A percentile compares a stretch with the other conserved stretches of the same genome.
Evolutionary conservation across 495 filamentous ascomycete genomes (phyloP).

Genomic region (Penicillium canariense): DNA sequence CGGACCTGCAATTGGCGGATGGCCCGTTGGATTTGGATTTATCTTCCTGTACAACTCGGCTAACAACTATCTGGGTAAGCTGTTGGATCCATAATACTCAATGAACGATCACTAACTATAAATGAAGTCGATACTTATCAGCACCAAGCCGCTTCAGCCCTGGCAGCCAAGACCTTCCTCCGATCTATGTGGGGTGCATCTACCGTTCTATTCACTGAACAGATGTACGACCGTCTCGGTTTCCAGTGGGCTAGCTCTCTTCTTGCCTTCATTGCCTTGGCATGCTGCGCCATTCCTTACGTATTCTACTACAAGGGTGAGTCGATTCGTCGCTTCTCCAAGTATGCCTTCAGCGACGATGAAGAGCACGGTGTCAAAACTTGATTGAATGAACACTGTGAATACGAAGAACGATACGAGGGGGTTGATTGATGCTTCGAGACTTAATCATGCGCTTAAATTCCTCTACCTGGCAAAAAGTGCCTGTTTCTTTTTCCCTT

Average conservation of each 20-base stretch:
- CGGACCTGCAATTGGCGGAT: slow-evolving; percentile 69
- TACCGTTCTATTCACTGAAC: slow-evolving; percentile 72
- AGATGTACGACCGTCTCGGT: slow-evolving; percentile 72
- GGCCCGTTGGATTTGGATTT: slow-evolving; percentile 79
- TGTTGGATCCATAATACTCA: background rate
- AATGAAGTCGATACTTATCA: slow-evolving; percentile 73
- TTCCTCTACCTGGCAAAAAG: background rate
- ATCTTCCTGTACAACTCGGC: slow-evolving; percentile 84
- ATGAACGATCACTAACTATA: slow-evolving; percentile 13
- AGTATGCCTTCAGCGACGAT: slow-evolving; percentile 63
- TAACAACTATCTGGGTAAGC: slow-evolving; percentile 68
- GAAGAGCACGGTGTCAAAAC: slow-evolving; percentile 38
- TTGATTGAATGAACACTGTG: slow-evolving; percentile 5
- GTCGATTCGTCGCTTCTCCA: slow-evolving; percentile 59
- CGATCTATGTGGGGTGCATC: slow-evolving; percentile 76
- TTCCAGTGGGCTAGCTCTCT: slow-evolving; percentile 74
- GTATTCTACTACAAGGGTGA: slow-evolving; percentile 74
- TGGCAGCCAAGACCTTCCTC: slow-evolving; percentile 82
- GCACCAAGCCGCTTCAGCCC: slow-evolving; percentile 77
- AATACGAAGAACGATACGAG: background rate
- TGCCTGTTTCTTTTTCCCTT: background rate
- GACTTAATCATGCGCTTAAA: background rate
- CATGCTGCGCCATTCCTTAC: slow-evolving; percentile 74
- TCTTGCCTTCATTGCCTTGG: slow-evolving; percentile 67
- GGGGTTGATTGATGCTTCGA: background rate